phyloP scores from a whole-genome alignment of 2,329 filamentous ascomycete species.

The Pseudogymnoascus pannorum region DNA sequence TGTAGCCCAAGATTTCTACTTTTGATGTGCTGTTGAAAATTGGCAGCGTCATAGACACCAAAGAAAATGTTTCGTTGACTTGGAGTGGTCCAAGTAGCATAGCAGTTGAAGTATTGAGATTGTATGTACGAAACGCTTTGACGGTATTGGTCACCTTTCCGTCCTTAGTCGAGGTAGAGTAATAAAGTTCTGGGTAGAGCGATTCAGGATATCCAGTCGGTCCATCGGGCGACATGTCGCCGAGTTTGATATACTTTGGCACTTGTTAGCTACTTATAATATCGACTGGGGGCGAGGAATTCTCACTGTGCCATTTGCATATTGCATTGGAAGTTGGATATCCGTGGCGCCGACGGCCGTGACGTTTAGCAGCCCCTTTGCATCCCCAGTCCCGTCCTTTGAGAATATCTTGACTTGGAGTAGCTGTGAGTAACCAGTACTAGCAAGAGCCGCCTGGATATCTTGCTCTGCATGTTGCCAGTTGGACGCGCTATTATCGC shows the following conservation, averaged over 20 bases:
- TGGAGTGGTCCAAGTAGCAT: slow-evolving; percentile 71
- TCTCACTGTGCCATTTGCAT: slow-evolving; percentile 43
- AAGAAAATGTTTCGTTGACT: slow-evolving; percentile 62
- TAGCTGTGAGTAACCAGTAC: slow-evolving; percentile 45
- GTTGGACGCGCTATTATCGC: slow-evolving; percentile 48
- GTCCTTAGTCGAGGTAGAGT: slow-evolving; percentile 28
- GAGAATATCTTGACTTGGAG: slow-evolving; percentile 70
- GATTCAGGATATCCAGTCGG: slow-evolving; percentile 59
- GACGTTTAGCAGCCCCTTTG: slow-evolving; percentile 54
- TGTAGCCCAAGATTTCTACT: slow-evolving; percentile 67
- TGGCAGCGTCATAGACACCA: slow-evolving; percentile 75
- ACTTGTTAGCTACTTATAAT: background rate
- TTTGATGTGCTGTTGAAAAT: slow-evolving; percentile 59
- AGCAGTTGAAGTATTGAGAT: slow-evolving; percentile 41
- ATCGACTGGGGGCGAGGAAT: background rate
- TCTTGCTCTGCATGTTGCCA: slow-evolving; percentile 59
- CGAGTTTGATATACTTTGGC: slow-evolving; percentile 40
- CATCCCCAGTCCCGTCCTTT: slow-evolving; percentile 52
- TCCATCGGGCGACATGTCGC: slow-evolving; percentile 40
- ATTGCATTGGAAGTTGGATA: slow-evolving; percentile 55
- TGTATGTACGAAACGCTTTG: slow-evolving; percentile 25
- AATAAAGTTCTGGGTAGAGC: slow-evolving; percentile 75
- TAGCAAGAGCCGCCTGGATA: slow-evolving; percentile 59
- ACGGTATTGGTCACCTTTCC: background rate
- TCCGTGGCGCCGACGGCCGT: slow-evolving; percentile 44